phyloP scores from a whole-genome alignment of 2,329 filamentous ascomycete species.

The Knoxdaviesia capensis region DNA sequence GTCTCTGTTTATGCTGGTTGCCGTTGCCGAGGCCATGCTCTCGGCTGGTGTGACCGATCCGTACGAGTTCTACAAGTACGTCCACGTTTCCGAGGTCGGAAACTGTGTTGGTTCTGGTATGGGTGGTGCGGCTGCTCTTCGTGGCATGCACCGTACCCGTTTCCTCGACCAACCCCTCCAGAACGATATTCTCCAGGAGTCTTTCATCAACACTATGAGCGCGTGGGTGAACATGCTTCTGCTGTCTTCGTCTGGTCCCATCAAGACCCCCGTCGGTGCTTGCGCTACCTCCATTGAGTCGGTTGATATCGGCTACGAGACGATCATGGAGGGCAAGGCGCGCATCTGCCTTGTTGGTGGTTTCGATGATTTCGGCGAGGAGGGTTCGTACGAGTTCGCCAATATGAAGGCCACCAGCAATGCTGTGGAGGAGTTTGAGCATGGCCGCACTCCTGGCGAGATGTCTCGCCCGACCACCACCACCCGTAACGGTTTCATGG shows the following conservation, averaged over 20 bases:
- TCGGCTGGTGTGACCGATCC: slow-evolving; percentile 93
- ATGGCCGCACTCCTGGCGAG: slow-evolving; percentile 84
- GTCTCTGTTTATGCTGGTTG: slow-evolving; percentile 85
- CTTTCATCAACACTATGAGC: slow-evolving; percentile 99
- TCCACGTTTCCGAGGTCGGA: slow-evolving; percentile 91
- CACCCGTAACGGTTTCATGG: slow-evolving; percentile 96
- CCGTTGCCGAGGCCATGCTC: slow-evolving; percentile 76
- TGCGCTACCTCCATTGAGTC: slow-evolving; percentile 96
- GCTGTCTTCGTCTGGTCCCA: slow-evolving; percentile 87
- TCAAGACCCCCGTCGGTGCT: slow-evolving; percentile 95
- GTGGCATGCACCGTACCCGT: slow-evolving; percentile 96
- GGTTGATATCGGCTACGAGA: slow-evolving; percentile 93
- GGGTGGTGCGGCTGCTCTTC: slow-evolving; percentile 78
- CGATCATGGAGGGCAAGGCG: slow-evolving; percentile 95
- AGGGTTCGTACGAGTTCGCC: slow-evolving; percentile 97
- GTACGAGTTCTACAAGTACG: slow-evolving; percentile 99
- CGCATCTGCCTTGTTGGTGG: slow-evolving; percentile 94
- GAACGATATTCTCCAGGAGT: slow-evolving; percentile 97
- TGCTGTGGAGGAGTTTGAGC: slow-evolving; percentile 85
- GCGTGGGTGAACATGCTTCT: slow-evolving; percentile 99
- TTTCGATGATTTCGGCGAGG: slow-evolving; percentile 98
- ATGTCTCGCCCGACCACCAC: slow-evolving; percentile 98
- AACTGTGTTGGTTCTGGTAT: slow-evolving; percentile 98
- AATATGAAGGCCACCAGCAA: slow-evolving; percentile 99
- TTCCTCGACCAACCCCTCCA: slow-evolving; percentile 94